Base-by-base conservation (phyloP, 768 basidiomycete genomes). In the Tephrocybe sp. region DNA sequence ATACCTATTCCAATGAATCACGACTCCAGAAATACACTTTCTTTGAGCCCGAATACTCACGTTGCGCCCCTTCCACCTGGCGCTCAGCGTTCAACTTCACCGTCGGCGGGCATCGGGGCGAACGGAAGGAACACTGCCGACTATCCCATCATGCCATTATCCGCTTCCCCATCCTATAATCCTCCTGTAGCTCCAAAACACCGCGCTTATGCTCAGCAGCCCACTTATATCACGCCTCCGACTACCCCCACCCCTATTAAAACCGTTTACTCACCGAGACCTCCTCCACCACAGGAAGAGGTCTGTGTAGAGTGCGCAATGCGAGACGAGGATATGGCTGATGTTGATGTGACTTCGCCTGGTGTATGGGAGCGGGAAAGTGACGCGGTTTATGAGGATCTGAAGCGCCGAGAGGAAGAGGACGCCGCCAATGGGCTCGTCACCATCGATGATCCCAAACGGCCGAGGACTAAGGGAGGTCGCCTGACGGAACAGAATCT, bases 291-390 rank as follows among this genome's bases (percentile, higher is more conserved):
- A 9, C 84, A 80, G 55, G 88, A 90, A 59, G 96, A 98, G 65
- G 72, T 98, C 25, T 99, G 96, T 59, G 76, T 97, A 28, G 97
- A 98, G 67, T 99, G 97, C 63, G 88, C 97, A 50, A 98, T 98
- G 95, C 86, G 97, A 26, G 97, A 99, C 67, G 84, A 96, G 63
- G 97, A 99, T 64, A 92, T 99, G 89, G 92, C 87, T 8, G 95
- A 97, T 65, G 92, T 99, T 21, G 81, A 90, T 65, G 97, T 97
- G 18, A 80, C 84, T 3, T 82, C 84, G 24, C 83, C 86, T 9
- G 92, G 93, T 1, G 79, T 89, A 7, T 99, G 97, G 97, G 92
- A 90, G 0, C 78, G 97, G 31, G 87, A 87, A 54, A 94, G 92
- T 62, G 96, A 99, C 63, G 82, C 76, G 9, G 72, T 79, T 25